phyloP scores from a whole-genome alignment of 78 protist genomes.

The Pigoraptor vietnamica region DNA sequence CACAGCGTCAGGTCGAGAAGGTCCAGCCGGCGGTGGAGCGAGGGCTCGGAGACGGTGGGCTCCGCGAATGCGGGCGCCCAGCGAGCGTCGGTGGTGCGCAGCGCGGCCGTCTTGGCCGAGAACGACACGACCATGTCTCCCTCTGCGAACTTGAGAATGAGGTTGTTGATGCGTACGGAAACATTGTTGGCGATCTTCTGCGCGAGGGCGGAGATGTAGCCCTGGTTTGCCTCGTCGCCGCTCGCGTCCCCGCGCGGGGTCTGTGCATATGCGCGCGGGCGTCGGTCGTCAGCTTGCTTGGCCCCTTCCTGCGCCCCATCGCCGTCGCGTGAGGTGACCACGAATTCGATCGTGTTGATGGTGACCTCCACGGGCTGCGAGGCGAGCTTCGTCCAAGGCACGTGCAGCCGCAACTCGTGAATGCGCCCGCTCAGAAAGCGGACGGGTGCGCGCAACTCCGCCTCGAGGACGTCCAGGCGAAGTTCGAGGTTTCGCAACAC shows the following conservation, averaged over 20 bases:
- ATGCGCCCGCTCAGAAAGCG: background rate
- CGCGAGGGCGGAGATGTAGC: background rate
- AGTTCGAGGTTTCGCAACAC: background rate
- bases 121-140: background rate
- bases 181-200: background rate
- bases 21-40: background rate
- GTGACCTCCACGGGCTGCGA: background rate
- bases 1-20: background rate
- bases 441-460: background rate
- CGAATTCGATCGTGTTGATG: background rate
- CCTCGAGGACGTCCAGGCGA: background rate
- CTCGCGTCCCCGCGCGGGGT: background rate
- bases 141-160: background rate
- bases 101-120: background rate
- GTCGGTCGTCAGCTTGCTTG: too few relatives aligned
- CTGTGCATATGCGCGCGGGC: too few relatives aligned
- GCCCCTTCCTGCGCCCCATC: too few relatives aligned
- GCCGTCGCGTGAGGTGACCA: background rate
- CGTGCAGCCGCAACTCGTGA: background rate
- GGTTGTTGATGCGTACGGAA: background rate
- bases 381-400: background rate
- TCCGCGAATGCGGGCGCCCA: background rate
- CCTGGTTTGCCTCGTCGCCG: background rate
- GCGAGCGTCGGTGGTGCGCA: background rate
- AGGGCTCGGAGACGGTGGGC: too few relatives aligned